Conservation (phyloP, 108 stramenopile genomes). For the Pseudonitzschia pungens region DNA sequence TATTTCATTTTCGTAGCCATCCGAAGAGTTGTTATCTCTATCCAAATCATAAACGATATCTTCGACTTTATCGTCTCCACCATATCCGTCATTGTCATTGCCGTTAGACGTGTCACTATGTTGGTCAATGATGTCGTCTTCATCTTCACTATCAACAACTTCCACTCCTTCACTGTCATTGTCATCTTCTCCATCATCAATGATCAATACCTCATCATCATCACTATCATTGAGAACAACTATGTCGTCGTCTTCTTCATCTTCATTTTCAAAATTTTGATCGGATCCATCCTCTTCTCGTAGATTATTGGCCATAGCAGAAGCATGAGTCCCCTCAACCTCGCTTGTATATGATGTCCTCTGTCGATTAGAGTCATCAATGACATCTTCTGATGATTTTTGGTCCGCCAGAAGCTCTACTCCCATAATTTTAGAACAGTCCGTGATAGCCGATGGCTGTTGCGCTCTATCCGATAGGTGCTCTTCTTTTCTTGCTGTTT, state of each 20-base stretch:
- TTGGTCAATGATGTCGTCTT: neutral
- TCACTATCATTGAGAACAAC: conserved; percentile 7
- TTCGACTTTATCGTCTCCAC: neutral
- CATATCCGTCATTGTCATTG: neutral
- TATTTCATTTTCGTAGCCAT: conserved; percentile 12
- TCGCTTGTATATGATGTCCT: neutral
- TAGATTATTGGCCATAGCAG: neutral
- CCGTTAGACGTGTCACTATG: neutral
- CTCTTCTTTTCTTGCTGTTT: neutral
- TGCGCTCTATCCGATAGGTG: neutral
- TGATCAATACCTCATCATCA: conserved; percentile 11
- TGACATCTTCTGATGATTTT: neutral
- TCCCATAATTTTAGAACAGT: neutral
- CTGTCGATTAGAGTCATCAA: neutral
- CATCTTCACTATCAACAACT: conserved; percentile 11
- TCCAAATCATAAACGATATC: neutral
- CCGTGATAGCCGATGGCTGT: neutral
- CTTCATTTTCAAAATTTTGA: conserved; percentile 4
- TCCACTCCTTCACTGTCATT: conserved; percentile 4
- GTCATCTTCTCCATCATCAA: conserved; percentile 11
- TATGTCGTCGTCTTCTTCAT: conserved; percentile 16
- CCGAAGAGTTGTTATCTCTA: conserved; percentile 1
- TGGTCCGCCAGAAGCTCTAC: neutral
- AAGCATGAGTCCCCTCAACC: neutral
- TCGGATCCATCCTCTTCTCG: neutral